A percentile compares a stretch with the other conserved stretches of the same genome.
Evolutionary conservation across 2,329 filamentous ascomycete genomes (phyloP).

Genomic region (Apiospora sp.): DNA sequence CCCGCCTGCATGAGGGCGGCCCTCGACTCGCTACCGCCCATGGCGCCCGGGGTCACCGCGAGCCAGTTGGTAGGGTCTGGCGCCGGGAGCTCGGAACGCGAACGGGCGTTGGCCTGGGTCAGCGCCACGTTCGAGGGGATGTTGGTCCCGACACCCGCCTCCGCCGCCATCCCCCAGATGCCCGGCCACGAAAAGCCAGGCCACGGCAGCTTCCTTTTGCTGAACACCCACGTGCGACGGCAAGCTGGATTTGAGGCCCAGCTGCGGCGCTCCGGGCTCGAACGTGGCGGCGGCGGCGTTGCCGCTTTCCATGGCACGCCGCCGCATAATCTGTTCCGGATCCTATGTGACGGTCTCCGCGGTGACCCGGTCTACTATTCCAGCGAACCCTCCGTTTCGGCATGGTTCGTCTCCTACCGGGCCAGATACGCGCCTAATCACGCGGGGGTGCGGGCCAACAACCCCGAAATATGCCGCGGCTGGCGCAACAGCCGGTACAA

Average conservation of each 20-base stretch:
- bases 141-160: background rate
- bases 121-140: background rate
- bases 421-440: background rate
- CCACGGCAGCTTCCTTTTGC: background rate
- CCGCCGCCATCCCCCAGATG: background rate
- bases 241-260: background rate
- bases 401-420: background rate
- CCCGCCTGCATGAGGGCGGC: background rate
- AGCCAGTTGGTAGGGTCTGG: background rate
- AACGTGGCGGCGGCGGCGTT: background rate
- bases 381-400: background rate
- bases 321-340: background rate
- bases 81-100: background rate
- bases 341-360: background rate
- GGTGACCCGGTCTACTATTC: background rate
- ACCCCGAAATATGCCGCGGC: background rate
- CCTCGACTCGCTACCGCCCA: background rate
- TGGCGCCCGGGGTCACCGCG: background rate
- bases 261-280: background rate
- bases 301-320: background rate
- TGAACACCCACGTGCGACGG: background rate
- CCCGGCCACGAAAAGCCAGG: background rate
- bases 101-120: background rate
- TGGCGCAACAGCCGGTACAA: background rate
- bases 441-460: background rate